Base-by-base conservation (phyloP, 2,329 filamentous ascomycete species). In the Aspergillus vadensis region DNA sequence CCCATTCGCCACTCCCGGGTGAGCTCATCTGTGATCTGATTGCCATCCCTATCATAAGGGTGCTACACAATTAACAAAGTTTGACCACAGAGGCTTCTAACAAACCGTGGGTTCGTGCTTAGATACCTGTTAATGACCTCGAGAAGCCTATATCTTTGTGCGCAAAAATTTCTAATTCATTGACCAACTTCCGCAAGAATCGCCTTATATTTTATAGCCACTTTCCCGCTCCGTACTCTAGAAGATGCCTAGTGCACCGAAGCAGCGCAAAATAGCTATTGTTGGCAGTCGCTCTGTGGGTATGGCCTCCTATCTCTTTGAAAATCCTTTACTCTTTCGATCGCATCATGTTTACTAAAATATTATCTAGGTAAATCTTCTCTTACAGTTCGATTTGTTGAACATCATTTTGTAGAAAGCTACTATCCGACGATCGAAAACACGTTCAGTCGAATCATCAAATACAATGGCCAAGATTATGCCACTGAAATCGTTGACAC, bases 341-440 rank as follows among this genome's bases (percentile, higher is more conserved):
- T 32, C 17, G 32, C 51, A 54, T 15, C 21, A 25, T 57, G n/a
- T 12, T 59, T 48, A n/a, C 62, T 69, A 51, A 65, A 47, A 38
- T 15, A 21, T 57, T 57, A 32, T 63, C 61, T 71, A 98, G 95
- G 95, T 78, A 99, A 99, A 84, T 97, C 92, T 21, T 98, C 94
- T 57, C 87, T 99, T 67, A 96, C 95, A 12, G 95, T 98, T 51
- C 94, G 94, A 75, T 98, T 95, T 74, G 94, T 97, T 74, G 95
- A 99, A 76, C 92, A 92, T 64, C 93, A 97, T 80, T 99, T 99
- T 75, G 94, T 99, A 73, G 95, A 99, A 78, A 96, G 91, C 78
- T 99, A 99, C 80, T 99, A 99, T 77, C 95, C 95, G 38, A 99
- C 95, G 43, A 98, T 99, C 72, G 95, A 99, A 79, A 99, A 98